phyloP scores from a whole-genome alignment of 352 stramenopile species.

The Phytophthora ramorum region DNA sequence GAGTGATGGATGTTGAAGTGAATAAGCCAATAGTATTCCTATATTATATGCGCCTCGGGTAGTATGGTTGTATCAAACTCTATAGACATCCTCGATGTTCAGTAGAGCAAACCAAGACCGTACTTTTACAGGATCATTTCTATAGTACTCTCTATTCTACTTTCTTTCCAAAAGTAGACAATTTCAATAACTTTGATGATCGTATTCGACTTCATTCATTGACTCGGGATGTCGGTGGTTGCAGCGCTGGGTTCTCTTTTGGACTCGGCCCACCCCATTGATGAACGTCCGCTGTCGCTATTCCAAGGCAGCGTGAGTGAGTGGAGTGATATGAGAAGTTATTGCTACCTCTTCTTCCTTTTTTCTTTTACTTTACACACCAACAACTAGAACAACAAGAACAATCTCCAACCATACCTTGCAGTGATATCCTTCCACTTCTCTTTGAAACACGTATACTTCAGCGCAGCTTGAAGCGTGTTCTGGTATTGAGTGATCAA shows the following conservation, averaged over 20 bases:
- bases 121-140: constrained; percentile 11
- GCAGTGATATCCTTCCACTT: too few species aligned
- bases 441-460: too few species aligned
- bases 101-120: constrained; percentile 1
- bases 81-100: neutral
- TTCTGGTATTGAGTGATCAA: too few species aligned
- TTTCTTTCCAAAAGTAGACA: constrained; percentile 6
- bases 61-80: neutral
- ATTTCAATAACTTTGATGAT: constrained; percentile 4
- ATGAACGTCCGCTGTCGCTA: constrained; percentile 54
- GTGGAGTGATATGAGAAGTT: constrained; percentile 46
- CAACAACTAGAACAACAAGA: neutral
- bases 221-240: constrained; percentile 2
- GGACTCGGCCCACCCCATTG: constrained; percentile 32
- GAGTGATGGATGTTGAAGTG: neutral
- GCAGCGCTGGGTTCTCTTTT: constrained; percentile 14
- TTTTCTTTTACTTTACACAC: neutral
- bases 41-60: too few species aligned
- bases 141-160: constrained; percentile 8
- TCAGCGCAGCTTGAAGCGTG: too few species aligned
- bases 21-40: neutral
- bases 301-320: constrained; percentile 54
- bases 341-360: constrained; percentile 2
- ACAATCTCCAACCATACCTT: too few species aligned
- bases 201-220: constrained; percentile 5